Conservation (phyloP, 495 filamentous ascomycete species). For the Pseudomonodictys pantanalensis region DNA sequence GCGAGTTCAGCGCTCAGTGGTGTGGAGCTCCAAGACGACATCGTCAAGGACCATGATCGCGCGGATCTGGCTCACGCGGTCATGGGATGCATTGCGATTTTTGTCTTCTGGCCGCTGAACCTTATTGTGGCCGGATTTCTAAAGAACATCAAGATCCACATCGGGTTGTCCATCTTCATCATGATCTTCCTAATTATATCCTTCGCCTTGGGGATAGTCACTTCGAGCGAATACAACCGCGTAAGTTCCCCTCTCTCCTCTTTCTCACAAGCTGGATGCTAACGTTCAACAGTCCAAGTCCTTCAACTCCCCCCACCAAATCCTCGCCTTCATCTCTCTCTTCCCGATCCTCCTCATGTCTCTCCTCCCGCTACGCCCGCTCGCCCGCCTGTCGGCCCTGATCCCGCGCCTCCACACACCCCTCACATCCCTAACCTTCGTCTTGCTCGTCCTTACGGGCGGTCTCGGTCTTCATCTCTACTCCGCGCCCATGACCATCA, state of each 20-base stretch:
- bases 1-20: slow-evolving; percentile 8
- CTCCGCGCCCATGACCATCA: slow-evolving; percentile 7
- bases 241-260: slow-evolving; percentile 10
- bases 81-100: slow-evolving; percentile 27
- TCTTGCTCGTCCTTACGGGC: slow-evolving; percentile 21
- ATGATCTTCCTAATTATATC: slow-evolving; percentile 25
- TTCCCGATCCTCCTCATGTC: slow-evolving; percentile 16
- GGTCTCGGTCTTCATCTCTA: slow-evolving; percentile 28
- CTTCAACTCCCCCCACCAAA: slow-evolving; percentile 27
- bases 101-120: slow-evolving; percentile 33
- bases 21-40: slow-evolving; percentile 14
- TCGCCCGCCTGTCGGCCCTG: slow-evolving; percentile 3
- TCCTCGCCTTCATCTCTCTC: slow-evolving; percentile 25
- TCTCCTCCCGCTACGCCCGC: slow-evolving; percentile 16
- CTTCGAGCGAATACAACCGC: slow-evolving; percentile 27
- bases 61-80: slow-evolving; percentile 30
- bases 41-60: slow-evolving; percentile 21
- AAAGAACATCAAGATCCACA: slow-evolving; percentile 25
- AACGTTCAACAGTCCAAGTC: slow-evolving; percentile 22
- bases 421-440: slow-evolving; percentile 12
- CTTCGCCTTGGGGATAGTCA: slow-evolving; percentile 28
- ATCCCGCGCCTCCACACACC: slow-evolving; percentile 23
- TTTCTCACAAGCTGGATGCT: not conserved
- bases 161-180: slow-evolving; percentile 19
- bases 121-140: slow-evolving; percentile 30